Evolutionary conservation across 805 yeast genomes (phyloP).

Genomic region (Peterozyma xylosa): DNA sequence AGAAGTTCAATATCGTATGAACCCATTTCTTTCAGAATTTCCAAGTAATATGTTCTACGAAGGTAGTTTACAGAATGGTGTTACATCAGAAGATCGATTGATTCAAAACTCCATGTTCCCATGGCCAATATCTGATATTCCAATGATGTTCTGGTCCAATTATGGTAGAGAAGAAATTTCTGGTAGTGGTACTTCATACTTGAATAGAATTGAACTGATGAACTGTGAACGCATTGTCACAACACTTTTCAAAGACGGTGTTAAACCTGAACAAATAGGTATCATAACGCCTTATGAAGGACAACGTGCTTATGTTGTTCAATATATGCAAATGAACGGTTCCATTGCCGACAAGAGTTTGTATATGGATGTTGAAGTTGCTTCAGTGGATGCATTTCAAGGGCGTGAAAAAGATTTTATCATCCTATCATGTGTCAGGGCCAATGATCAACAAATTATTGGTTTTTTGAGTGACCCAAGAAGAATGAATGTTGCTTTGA

Average conservation of each 20-base stretch:
- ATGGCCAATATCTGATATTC: constrained; percentile 81
- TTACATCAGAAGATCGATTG: constrained; percentile 65
- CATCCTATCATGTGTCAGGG: constrained; percentile 47
- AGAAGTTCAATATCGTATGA: constrained; percentile 94
- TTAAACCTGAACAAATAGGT: constrained; percentile 78
- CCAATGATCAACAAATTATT: constrained; percentile 64
- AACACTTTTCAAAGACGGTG: constrained; percentile 66
- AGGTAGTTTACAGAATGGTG: constrained; percentile 88
- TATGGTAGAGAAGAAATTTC: constrained; percentile 87
- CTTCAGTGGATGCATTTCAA: constrained; percentile 65
- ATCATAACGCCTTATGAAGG: constrained; percentile 94
- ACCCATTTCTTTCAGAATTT: constrained; percentile 80
- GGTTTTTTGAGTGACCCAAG: constrained; percentile 84
- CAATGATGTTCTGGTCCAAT: constrained; percentile 96
- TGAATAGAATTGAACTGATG: constrained; percentile 86
- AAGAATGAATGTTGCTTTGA: constrained; percentile 82
- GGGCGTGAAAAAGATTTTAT: constrained; percentile 50
- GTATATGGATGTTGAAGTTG: constrained; percentile 74
- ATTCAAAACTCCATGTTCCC: constrained; percentile 57
- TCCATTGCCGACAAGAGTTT: constrained; percentile 51
- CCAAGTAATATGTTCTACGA: constrained; percentile 90
- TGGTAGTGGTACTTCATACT: constrained; percentile 69
- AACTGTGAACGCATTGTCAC: constrained; percentile 77
- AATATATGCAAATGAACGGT: constrained; percentile 70
- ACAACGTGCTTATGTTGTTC: constrained; percentile 75